These are phyloP conservation scores for Candida fluviatilis DNA, from an alignment of 805 yeast genomes.

Conservation along the genomic window DNA sequence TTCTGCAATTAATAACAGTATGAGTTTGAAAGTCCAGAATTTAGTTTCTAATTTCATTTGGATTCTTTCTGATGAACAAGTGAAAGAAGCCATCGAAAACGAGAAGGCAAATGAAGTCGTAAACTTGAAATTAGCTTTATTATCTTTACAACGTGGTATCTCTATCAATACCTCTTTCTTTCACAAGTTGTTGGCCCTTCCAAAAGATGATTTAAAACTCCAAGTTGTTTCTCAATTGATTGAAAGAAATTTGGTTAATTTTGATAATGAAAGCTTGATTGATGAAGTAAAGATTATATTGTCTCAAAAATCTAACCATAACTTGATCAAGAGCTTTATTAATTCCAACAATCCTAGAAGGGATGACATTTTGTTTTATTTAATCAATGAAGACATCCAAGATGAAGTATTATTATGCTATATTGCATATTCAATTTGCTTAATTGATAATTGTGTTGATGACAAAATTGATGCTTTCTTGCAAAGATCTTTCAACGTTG, in stretches of 20 bases:
- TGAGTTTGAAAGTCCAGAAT: slow-evolving; percentile 11
- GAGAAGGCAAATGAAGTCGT: neutral
- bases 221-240: slow-evolving; percentile 5
- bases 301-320: slow-evolving; percentile 2
- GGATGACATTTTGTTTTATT: slow-evolving; percentile 6
- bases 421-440: slow-evolving; percentile 17
- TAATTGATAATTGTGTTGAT: slow-evolving; percentile 1
- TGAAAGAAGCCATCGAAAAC: neutral
- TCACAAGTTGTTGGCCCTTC: slow-evolving; percentile 1
- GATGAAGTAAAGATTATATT: slow-evolving; percentile 1
- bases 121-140: slow-evolving; percentile 2
- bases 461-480: slow-evolving; percentile 4
- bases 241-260: slow-evolving; percentile 6
- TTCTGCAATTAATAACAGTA: neutral
- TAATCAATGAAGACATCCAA: slow-evolving; percentile 9
- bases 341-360: slow-evolving; percentile 6
- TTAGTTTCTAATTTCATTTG: slow-evolving; percentile 19
- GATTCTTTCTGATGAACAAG: slow-evolving; percentile 15
- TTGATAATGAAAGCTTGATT: slow-evolving; percentile 2
- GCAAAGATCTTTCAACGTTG: slow-evolving; percentile 4
- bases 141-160: neutral
- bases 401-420: slow-evolving; percentile 15
- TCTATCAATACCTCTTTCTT: neutral
- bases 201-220: slow-evolving; percentile 2
- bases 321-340: slow-evolving; percentile 10